Conservation (phyloP, 2,329 filamentous ascomycete species). For the Alternaria rosae region DNA sequence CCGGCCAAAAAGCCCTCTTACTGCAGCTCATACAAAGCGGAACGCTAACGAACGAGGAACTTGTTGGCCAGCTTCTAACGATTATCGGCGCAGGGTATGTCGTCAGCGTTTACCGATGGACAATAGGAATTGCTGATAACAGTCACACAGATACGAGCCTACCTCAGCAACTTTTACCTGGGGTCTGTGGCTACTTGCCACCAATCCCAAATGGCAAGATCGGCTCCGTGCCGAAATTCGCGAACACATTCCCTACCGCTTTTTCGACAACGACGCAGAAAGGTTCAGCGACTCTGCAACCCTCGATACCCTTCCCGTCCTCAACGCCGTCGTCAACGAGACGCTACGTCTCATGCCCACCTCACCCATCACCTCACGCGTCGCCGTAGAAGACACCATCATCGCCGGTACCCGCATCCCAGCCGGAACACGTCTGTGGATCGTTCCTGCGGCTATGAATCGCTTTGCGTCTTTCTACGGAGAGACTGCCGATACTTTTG, state of each 20-base stretch:
- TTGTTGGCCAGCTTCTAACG: background rate
- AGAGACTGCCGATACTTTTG: background rate
- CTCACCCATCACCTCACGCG: background rate
- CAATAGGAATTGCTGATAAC: background rate
- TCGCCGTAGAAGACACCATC: background rate
- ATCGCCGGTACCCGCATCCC: background rate
- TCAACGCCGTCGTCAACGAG: background rate
- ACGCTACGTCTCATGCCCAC: background rate
- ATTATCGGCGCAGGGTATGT: background rate
- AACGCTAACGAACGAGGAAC: background rate
- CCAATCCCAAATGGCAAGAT: background rate
- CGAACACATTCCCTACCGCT: background rate
- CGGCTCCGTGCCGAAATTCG: background rate
- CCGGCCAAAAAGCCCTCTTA: background rate
- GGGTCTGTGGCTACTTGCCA: background rate
- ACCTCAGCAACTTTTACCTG: background rate
- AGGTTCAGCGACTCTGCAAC: background rate
- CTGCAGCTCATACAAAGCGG: background rate
- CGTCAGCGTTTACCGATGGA: background rate
- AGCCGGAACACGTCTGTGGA: background rate
- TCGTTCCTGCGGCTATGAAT: background rate
- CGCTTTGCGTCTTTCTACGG: background rate
- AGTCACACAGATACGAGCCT: background rate
- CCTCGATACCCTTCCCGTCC: background rate
- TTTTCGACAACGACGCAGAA: background rate